Evolutionary conservation across 2,329 filamentous ascomycete genomes (phyloP).

Genomic region (Diplocarpon rosae): DNA sequence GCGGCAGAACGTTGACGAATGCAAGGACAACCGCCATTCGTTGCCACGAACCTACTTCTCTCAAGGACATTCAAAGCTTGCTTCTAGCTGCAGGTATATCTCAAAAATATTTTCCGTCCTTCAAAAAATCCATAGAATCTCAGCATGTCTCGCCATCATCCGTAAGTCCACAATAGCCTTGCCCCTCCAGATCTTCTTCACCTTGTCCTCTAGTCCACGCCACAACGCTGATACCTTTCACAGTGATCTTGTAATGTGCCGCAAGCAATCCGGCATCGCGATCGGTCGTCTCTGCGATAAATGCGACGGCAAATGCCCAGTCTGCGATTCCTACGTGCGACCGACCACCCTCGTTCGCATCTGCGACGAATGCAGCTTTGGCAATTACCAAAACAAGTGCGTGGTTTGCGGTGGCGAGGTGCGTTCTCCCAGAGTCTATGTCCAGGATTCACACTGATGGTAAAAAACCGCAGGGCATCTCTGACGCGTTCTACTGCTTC

Average conservation of each 20-base stretch:
- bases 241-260: slow-evolving; percentile 98
- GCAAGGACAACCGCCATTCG: too few species aligned
- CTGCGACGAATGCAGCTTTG: slow-evolving; percentile 98
- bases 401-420: slow-evolving; percentile 90
- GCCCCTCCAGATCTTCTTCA: not conserved
- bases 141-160: slow-evolving; percentile 39
- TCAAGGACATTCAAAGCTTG: slow-evolving; percentile 1
- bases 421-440: not conserved
- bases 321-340: slow-evolving; percentile 97
- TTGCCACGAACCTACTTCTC: not conserved
- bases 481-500: slow-evolving; percentile 98
- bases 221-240: slow-evolving; percentile 7
- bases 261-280: slow-evolving; percentile 93
- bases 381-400: slow-evolving; percentile 99
- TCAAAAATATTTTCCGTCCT: not conserved
- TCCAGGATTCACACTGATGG: slow-evolving; percentile 3
- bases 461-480: slow-evolving; percentile 54
- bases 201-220: not conserved
- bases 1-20: not conserved
- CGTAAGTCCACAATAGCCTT: slow-evolving; percentile 43
- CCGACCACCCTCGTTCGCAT: slow-evolving; percentile 95
- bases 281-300: slow-evolving; percentile 99
- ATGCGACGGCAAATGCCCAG: slow-evolving; percentile 98
- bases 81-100: not conserved
- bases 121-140: not conserved